phyloP scores from a whole-genome alignment of 2,329 filamentous ascomycete genomes.

The Alternaria dauci region DNA sequence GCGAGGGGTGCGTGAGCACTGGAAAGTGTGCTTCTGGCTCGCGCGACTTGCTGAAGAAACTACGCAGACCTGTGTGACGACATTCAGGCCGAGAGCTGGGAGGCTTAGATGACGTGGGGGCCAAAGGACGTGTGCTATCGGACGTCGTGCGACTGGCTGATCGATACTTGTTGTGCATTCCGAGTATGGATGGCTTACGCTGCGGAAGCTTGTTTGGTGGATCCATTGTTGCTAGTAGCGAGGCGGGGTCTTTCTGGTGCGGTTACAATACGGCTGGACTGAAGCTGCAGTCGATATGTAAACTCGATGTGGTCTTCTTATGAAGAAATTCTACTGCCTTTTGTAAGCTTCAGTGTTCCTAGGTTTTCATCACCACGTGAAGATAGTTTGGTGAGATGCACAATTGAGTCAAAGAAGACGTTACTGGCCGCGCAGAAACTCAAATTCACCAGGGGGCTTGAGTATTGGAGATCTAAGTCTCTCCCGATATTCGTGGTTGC shows the following conservation, averaged over 20 bases:
- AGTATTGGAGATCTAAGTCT: neutral
- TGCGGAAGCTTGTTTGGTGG: neutral
- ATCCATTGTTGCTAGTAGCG: neutral
- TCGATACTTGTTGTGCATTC: neutral
- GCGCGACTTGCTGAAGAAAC: slow-evolving; percentile 2
- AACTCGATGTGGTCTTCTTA: neutral
- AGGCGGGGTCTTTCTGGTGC: neutral
- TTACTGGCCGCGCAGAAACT: neutral
- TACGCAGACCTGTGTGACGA: slow-evolving; percentile 1
- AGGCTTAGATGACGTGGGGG: neutral
- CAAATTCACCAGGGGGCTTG: neutral
- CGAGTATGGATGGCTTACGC: slow-evolving; percentile 5
- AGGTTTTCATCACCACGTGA: neutral
- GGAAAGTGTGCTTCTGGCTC: neutral
- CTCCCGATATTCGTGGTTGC: neutral
- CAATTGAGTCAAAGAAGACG: neutral
- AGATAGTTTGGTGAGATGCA: neutral
- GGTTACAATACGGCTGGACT: neutral
- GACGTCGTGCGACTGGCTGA: neutral
- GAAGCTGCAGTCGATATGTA: neutral
- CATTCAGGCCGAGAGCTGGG: neutral
- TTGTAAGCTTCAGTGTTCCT: neutral
- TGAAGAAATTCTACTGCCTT: neutral
- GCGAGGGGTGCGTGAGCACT: slow-evolving; percentile 10
- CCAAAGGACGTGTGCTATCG: neutral